Evolutionary conservation across 306 rosid species (phyloP).

Genomic region (Malus asiatica): DNA sequence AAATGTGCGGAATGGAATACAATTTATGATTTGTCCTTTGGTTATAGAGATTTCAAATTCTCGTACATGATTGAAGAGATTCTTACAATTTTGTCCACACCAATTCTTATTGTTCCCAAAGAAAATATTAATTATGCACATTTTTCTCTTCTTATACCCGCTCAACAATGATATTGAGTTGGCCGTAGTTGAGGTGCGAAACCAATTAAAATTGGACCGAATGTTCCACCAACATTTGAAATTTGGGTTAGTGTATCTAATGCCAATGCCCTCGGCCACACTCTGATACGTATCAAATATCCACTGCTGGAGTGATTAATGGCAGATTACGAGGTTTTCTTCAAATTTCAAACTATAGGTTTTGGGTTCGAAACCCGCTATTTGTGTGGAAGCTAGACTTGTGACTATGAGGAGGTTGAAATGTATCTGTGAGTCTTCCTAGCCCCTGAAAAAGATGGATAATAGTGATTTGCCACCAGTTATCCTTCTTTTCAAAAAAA

Average conservation of each 20-base stretch:
- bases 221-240: no score
- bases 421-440: rapidly evolving
- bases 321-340: rapidly evolving
- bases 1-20: neutral
- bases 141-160: neutral
- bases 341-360: no score
- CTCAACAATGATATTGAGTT: no score
- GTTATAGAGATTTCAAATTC: neutral
- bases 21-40: neutral
- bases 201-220: no score
- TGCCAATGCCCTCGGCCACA: no score
- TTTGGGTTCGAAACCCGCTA: no score
- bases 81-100: neutral
- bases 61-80: neutral
- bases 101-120: neutral
- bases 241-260: no score
- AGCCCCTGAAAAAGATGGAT: rapidly evolving
- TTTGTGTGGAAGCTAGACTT: no score
- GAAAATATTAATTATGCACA: neutral
- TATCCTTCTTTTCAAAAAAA: rapidly evolving
- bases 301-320: no score
- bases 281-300: no score
- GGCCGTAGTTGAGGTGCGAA: no score
- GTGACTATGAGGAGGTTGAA: no score
- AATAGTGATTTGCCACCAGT: rapidly evolving